Evolutionary conservation across 2,329 filamentous ascomycete genomes (phyloP).

Genomic region (Neonectria sp.): DNA sequence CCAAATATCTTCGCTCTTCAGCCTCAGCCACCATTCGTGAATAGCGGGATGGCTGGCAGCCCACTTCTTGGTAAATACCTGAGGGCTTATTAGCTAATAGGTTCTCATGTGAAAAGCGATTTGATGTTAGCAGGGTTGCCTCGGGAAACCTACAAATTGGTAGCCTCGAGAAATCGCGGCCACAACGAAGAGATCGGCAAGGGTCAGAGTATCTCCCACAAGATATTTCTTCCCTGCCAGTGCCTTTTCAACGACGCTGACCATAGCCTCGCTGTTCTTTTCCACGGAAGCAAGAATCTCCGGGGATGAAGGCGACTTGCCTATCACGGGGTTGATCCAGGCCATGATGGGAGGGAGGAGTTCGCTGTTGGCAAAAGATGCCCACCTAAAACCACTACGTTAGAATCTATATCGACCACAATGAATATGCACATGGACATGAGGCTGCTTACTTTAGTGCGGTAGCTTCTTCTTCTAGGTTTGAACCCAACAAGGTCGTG

Average conservation of each 20-base stretch:
- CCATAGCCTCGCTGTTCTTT: conserved; percentile 30
- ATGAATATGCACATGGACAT: neutral
- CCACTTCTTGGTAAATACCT: conserved; percentile 32
- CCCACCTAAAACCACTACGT: conserved; percentile 8
- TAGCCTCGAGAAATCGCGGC: conserved; percentile 27
- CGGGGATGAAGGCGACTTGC: conserved; percentile 21
- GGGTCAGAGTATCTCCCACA: conserved; percentile 20
- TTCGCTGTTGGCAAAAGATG: conserved; percentile 29
- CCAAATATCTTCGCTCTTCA: conserved; percentile 32
- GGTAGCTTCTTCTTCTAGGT: conserved; percentile 26
- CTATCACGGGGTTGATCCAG: conserved; percentile 32
- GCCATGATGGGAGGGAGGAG: conserved; percentile 30
- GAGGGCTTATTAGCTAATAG: neutral
- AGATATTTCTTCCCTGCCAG: conserved; percentile 23
- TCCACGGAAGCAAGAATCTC: conserved; percentile 24
- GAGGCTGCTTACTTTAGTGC: conserved; percentile 16
- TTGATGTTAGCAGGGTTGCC: too few species aligned
- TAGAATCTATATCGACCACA: neutral
- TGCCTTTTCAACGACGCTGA: conserved; percentile 25
- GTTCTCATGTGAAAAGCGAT: too few species aligned
- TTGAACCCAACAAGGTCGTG: conserved; percentile 23
- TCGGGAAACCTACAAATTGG: conserved; percentile 11
- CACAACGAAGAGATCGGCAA: conserved; percentile 29
- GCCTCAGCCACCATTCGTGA: conserved; percentile 24
- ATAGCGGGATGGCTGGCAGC: conserved; percentile 26